Base-by-base conservation (phyloP, 176 grass and related monocot genomes). In the Cocos nucifera region DNA sequence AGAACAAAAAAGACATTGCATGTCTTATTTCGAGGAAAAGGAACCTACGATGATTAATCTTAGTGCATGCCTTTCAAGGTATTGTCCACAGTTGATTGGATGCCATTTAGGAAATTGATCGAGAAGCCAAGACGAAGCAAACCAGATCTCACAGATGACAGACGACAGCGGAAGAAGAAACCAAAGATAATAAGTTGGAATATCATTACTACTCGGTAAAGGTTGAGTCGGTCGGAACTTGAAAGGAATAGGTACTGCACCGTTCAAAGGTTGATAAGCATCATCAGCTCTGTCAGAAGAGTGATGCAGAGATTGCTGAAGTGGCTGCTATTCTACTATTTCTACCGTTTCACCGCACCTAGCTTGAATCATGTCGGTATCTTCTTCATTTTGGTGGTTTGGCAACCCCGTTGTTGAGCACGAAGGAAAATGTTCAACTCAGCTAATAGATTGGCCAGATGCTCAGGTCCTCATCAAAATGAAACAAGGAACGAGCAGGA, bases 81-180 rank as follows among this genome's bases (percentile, higher is more conserved):
- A 95, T 24, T 82, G 89, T 75, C 89, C 90, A 18, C 86, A 80
- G 24, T 95, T 86, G 77, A 95, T 86, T 56, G 90, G 90, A 30
- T 81, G 73, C 90, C 86, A 89, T 53, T 89, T 89, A 16, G 86
- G 86, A 66, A 95, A 95, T 62, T 86, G 90, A 79, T 95, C 90
- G 16, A 95, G 80, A 75, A 95, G 86, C 90, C 86, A 95, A 76
- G 90, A 95, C 32, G 84, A 63, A 17, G 86, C 90, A 83, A 89
- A 95, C 83, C 86, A 95, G 61, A 95, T 77, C 55, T 89, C 90
- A 54, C 90, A 95, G 57, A 95, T 95, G 15, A 95, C 90, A 63
- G 90, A 95, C 44, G 84, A 95, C 56, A 95, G 65, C 28, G 86
- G 66, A 95, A 95, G 77, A 95, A 95, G 90, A 95, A 86, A 24